phyloP scores from a whole-genome alignment of 106 monocot species.

The Amphibolis antarctica region DNA sequence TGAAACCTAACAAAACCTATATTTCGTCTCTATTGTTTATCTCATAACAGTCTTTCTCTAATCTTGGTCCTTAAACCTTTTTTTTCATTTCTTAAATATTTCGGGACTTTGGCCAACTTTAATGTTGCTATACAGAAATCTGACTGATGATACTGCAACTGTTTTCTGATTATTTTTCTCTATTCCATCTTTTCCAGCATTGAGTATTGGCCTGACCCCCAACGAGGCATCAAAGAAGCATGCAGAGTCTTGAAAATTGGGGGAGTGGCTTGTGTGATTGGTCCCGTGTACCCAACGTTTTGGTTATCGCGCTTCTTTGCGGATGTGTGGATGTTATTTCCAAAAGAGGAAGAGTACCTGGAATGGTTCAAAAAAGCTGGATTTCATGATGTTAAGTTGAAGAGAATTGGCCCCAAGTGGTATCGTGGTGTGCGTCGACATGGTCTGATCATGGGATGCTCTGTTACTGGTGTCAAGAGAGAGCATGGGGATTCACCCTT shows the following conservation, averaged over 20 bases:
- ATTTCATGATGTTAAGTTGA: slow-evolving; percentile 74
- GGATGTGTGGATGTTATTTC: slow-evolving; percentile 96
- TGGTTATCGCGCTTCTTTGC: slow-evolving; percentile 94
- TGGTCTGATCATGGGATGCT: slow-evolving; percentile 94
- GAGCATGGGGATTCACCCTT: slow-evolving; percentile 75
- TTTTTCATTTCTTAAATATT: too few species aligned
- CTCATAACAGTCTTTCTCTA: too few species aligned
- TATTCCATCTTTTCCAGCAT: too few species aligned
- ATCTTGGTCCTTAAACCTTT: too few species aligned
- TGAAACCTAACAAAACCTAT: too few species aligned
- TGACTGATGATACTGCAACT: too few species aligned
- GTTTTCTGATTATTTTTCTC: too few species aligned
- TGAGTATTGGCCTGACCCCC: slow-evolving; percentile 97
- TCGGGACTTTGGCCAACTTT: too few species aligned
- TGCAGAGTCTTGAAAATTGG: slow-evolving; percentile 73
- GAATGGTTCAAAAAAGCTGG: slow-evolving; percentile 96
- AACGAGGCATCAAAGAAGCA: slow-evolving; percentile 84
- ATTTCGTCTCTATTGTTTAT: too few species aligned
- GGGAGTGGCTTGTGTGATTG: slow-evolving; percentile 75
- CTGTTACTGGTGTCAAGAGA: slow-evolving; percentile 70
- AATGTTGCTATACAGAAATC: too few species aligned
- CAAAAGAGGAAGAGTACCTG: slow-evolving; percentile 89
- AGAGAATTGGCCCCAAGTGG: slow-evolving; percentile 93
- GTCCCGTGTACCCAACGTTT: slow-evolving; percentile 93
- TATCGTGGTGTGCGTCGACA: slow-evolving; percentile 87